phyloP scores from a whole-genome alignment of 2,329 filamentous ascomycete genomes.

The Fusarium protoensiforme region DNA sequence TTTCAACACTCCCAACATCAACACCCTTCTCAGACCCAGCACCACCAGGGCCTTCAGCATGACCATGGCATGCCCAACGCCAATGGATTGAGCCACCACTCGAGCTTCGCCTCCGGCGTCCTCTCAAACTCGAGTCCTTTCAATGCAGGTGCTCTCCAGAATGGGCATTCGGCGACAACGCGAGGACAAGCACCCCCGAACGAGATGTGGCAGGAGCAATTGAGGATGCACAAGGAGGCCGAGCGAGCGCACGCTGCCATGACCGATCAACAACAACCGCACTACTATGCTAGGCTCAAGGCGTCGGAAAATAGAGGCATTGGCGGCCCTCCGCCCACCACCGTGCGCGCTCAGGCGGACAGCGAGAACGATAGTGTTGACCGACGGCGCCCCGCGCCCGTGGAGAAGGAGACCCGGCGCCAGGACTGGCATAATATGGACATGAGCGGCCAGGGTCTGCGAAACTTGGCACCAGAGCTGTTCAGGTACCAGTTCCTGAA shows the following conservation, averaged over 20 bases:
- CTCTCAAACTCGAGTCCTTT: slow-evolving; percentile 74
- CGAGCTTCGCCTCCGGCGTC: slow-evolving; percentile 52
- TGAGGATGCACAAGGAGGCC: slow-evolving; percentile 82
- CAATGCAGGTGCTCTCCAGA: slow-evolving; percentile 64
- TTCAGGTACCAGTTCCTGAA: slow-evolving; percentile 92
- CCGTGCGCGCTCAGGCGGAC: slow-evolving; percentile 59
- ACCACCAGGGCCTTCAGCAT: slow-evolving; percentile 69
- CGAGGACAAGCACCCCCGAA: slow-evolving; percentile 65
- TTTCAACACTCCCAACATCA: slow-evolving; percentile 72
- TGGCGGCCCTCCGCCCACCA: slow-evolving; percentile 62
- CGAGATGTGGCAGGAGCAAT: slow-evolving; percentile 89
- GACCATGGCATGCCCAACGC: slow-evolving; percentile 66
- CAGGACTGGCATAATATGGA: slow-evolving; percentile 95
- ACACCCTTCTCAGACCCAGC: slow-evolving; percentile 73
- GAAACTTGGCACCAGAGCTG: slow-evolving; percentile 80
- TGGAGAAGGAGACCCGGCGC: slow-evolving; percentile 73
- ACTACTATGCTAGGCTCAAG: slow-evolving; percentile 78
- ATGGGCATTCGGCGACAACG: slow-evolving; percentile 63
- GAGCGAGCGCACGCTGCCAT: slow-evolving; percentile 79
- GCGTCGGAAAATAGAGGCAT: slow-evolving; percentile 77
- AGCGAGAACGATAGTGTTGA: slow-evolving; percentile 67
- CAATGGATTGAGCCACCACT: slow-evolving; percentile 63
- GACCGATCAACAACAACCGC: slow-evolving; percentile 72
- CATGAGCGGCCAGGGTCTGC: slow-evolving; percentile 93
- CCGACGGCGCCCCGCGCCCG: slow-evolving; percentile 70